Percentiles rank a stretch among this genome's conserved stretches.
These are phyloP conservation scores for Copromyces sp. DNA, from an alignment of 495 filamentous ascomycete species.

Conservation along the genomic window DNA sequence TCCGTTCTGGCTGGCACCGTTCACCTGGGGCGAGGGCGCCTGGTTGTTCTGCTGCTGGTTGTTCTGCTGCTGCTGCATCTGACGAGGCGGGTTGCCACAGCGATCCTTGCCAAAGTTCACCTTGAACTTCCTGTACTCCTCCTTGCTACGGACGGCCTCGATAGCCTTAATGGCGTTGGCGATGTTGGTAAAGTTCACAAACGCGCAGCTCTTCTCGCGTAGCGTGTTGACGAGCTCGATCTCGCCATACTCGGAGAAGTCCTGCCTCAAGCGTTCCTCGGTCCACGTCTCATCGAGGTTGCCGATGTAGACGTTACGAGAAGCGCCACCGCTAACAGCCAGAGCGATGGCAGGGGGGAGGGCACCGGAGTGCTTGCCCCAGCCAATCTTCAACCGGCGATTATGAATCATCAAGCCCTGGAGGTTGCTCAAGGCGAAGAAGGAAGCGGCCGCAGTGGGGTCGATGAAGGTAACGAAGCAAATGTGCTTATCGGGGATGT, in stretches of 20 bases:
- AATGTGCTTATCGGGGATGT: constrained; percentile 99
- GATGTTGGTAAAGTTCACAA: constrained; percentile 99
- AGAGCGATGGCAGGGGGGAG: constrained; percentile 93
- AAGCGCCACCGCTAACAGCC: constrained; percentile 91
- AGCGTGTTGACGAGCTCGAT: constrained; percentile 96
- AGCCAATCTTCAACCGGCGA: constrained; percentile 92
- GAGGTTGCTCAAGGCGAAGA: constrained; percentile 93
- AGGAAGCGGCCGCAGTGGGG: constrained; percentile 92
- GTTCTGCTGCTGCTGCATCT: constrained; percentile 46
- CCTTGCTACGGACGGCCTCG: constrained; percentile 84
- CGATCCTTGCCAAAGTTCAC: constrained; percentile 99
- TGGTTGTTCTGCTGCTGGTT: constrained; percentile 42
- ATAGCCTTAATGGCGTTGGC: constrained; percentile 99
- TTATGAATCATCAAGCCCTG: constrained; percentile 99
- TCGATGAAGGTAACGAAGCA: constrained; percentile 99
- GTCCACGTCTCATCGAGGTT: constrained; percentile 96
- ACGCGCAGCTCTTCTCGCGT: constrained; percentile 97
- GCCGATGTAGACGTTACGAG: constrained; percentile 93
- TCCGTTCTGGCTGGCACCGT: constrained; percentile 45
- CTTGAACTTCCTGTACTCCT: constrained; percentile 97
- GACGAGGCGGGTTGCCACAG: constrained; percentile 90
- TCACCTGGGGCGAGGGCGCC: constrained; percentile 60
- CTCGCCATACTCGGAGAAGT: constrained; percentile 96
- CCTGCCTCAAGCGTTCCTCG: constrained; percentile 88
- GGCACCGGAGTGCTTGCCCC: constrained; percentile 98